Base-by-base conservation (phyloP, 2,329 filamentous ascomycete species). In the Botryotinia narcissicola region DNA sequence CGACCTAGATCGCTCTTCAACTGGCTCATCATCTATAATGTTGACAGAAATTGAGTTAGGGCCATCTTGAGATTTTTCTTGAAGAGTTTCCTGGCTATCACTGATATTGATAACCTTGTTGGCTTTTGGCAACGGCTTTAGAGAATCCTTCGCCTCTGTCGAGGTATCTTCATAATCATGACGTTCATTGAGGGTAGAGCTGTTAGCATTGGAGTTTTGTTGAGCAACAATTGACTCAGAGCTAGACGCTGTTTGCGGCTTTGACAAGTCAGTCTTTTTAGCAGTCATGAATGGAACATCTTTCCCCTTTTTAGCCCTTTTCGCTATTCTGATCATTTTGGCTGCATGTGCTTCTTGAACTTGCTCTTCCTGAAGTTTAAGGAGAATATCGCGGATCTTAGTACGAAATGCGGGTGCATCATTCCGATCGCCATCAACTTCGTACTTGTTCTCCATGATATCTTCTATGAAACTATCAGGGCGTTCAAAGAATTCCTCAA, bases 401-500 rank as follows among this genome's bases (percentile, higher is more conserved):
- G 82, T 82, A 35, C 95, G 90, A 78, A 95, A 87, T 14, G 86
- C 80, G 0, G 87, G 85, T 0, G 89, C 84, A 68, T 85, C 81
- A 75, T 89, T 83, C 32, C 81, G 81, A 1, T 84, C 76, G 4
- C 86, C 84, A 46, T 89, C 83, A 79, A 94, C 88, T 16, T 83
- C 74, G 85, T 87, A 89, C 0, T 81, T 77, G 59, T 86, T 88
- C 40, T 85, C 86, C 8, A 97, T 84, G 29, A 97, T 83, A 74
- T 88, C 90, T 32, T 83, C 83, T 25, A 93, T 85, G 76, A 97
- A 96, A 0, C 80, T 81, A 75, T 93, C 89, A 0, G 95, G 95
- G 74, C 93, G 84, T 70, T 89, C 86, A 25, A 97, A 86, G 76
- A 99, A 97, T 76, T 92, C 90, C 76, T 94, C 88, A 71, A 97